A percentile compares a stretch with the other conserved stretches of the same genome.
Conservation (phyloP, 2,329 filamentous ascomycete genomes). For the Colletotrichum nymphaeae region DNA sequence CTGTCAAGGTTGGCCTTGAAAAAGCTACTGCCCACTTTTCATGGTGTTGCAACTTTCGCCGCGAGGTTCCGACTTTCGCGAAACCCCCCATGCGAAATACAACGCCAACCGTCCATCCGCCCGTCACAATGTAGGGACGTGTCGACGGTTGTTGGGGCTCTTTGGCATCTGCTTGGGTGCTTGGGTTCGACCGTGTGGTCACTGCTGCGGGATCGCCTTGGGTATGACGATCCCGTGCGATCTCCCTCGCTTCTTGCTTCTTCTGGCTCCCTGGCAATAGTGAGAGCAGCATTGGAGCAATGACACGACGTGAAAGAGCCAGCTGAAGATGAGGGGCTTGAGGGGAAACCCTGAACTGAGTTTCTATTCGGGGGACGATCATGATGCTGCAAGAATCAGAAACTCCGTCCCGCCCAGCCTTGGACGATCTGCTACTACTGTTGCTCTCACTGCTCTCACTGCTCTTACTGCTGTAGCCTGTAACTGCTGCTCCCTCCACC, state of each 20-base stretch:
- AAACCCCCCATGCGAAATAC: conserved; percentile 6
- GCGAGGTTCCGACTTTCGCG: not conserved
- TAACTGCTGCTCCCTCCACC: not conserved
- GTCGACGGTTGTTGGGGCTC: conserved; percentile 1
- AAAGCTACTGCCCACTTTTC: not conserved
- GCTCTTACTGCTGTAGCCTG: not conserved
- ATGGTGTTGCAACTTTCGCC: not conserved
- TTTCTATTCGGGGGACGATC: conserved; percentile 26
- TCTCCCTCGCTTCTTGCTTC: conserved; percentile 23
- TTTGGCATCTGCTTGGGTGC: not conserved
- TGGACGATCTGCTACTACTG: conserved; percentile 3
- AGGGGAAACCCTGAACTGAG: conserved; percentile 31
- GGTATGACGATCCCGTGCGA: conserved; percentile 31
- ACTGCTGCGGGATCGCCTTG: conserved; percentile 23
- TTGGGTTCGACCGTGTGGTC: not conserved
- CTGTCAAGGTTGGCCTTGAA: not conserved
- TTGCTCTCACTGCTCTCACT: conserved; percentile 7
- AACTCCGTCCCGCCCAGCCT: conserved; percentile 13
- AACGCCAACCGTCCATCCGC: not conserved
- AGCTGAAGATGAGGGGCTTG: conserved; percentile 32
- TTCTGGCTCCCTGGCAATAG: conserved; percentile 19
- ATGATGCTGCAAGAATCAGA: conserved; percentile 24
- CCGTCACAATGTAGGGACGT: conserved; percentile 7
- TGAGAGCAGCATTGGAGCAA: conserved; percentile 1
- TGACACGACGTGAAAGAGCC: not conserved